Evolutionary conservation across 2,329 filamentous ascomycete genomes (phyloP).

Genomic region (Calonectria honghensis): DNA sequence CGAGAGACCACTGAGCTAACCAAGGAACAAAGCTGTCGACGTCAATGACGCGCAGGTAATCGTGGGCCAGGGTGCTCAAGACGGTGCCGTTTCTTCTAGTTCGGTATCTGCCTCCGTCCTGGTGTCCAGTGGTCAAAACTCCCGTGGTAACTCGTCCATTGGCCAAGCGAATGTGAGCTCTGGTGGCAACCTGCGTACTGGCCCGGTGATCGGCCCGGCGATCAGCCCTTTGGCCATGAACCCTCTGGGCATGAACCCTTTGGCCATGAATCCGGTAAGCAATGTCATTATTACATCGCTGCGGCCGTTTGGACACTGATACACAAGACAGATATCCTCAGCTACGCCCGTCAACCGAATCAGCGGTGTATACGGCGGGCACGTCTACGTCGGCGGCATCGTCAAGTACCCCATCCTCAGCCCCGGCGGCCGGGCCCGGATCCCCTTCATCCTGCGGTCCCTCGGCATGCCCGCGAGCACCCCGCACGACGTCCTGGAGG

Average conservation of each 20-base stretch:
- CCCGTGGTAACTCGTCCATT: background rate
- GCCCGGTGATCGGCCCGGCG: background rate
- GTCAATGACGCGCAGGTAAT: background rate
- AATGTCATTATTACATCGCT: background rate
- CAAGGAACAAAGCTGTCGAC: background rate
- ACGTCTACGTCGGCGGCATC: background rate
- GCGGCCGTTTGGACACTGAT: background rate
- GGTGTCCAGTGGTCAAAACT: background rate
- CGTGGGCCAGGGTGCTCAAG: background rate
- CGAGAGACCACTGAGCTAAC: background rate
- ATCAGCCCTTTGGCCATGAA: background rate
- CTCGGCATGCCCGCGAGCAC: constrained; percentile 14
- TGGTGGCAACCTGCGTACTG: background rate
- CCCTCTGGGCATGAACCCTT: no score
- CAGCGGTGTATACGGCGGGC: background rate
- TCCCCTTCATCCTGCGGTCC: background rate
- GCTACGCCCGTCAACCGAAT: background rate
- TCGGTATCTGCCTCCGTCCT: background rate
- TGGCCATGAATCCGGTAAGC: background rate
- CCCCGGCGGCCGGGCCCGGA: background rate
- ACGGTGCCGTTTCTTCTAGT: background rate
- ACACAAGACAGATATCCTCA: background rate
- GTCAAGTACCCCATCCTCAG: background rate
- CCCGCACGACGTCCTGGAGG: constrained; percentile 20
- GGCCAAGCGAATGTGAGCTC: background rate